Conservation (phyloP, 768 basidiomycete genomes). For the Amyloporia xantha region DNA sequence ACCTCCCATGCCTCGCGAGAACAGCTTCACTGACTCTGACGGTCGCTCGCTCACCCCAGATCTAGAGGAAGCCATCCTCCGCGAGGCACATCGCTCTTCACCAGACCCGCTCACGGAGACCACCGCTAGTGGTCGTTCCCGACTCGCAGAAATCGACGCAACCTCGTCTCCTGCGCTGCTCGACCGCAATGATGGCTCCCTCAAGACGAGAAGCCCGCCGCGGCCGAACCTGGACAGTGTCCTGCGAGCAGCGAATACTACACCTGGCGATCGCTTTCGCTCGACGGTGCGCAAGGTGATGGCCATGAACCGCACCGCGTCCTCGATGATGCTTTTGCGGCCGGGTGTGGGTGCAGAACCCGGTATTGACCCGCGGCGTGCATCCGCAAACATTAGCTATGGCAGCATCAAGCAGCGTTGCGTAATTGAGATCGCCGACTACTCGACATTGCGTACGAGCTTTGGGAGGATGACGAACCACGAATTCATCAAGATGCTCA, state of each 20-base stretch:
- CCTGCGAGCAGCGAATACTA: slow-evolving; percentile 9
- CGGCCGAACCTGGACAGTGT: slow-evolving; percentile 4
- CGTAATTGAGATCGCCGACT: slow-evolving; percentile 61
- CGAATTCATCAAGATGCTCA: slow-evolving; percentile 54
- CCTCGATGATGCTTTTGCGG: slow-evolving; percentile 23
- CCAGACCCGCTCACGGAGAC: slow-evolving; percentile 4
- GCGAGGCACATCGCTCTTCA: slow-evolving; percentile 2
- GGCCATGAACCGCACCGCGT: slow-evolving; percentile 49
- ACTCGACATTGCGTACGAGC: slow-evolving; percentile 49
- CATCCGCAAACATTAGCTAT: slow-evolving; percentile 47
- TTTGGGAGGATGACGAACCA: slow-evolving; percentile 51
- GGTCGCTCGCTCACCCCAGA: slow-evolving; percentile 65
- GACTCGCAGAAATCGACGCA: background rate
- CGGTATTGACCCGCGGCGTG: slow-evolving; percentile 60
- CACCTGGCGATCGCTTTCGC: slow-evolving; percentile 48
- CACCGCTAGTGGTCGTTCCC: background rate
- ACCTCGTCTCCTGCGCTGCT: slow-evolving; percentile 9
- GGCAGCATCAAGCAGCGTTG: slow-evolving; percentile 56
- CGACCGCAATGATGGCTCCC: background rate
- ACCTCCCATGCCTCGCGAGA: slow-evolving; percentile 65
- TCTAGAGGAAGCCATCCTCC: slow-evolving; percentile 36
- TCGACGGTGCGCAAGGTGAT: slow-evolving; percentile 56
- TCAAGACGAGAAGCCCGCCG: background rate
- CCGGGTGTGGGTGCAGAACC: slow-evolving; percentile 59
- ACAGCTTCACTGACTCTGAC: slow-evolving; percentile 61